Base-by-base conservation (phyloP, 192 early-diverging fungal species). In the Coemansia sp. region DNA sequence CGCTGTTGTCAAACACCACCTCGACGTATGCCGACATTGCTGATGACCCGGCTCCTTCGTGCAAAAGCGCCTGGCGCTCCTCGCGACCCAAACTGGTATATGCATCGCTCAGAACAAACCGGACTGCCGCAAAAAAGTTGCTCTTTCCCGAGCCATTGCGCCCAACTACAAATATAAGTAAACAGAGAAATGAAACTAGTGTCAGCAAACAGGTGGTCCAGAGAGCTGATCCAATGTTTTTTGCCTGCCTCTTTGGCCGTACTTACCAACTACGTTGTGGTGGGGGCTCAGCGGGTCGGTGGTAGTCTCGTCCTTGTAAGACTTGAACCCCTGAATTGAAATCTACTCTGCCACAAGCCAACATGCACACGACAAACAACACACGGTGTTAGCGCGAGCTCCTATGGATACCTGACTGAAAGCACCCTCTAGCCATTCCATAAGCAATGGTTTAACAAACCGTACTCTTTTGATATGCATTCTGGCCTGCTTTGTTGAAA, bases 291-390 rank as follows among this genome's bases (percentile, higher is more conserved):
- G 93, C 4, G 91, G 91, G 33, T 97, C 92, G 39, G 92, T 90
- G 15, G 84, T 81, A 13, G 89, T 95, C 69, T 97, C 93, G 56
- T 99, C 91, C 69, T 94, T 95, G 79, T 98, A 99, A 64, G 93
- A 95, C 78, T 99, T 99, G 85, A 99, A 99, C 40, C 97, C 97
- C 64, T 95, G 92, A 54, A 99, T 99, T 31, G 88, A 85, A 62
- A 98, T 92, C 73, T 77, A 77, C 31, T 9, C 11, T 3, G n/a
- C n/a, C n/a, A n/a, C n/a, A n/a, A n/a, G n/a, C n/a, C n/a, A n/a
- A n/a, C n/a, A n/a, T n/a, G n/a, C 8, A 3, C 18, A 7, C 5
- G 53, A 30, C 19, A 21, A 43, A 14, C 5, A 27, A 36, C 27
- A 2, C 1, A 15, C 22, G 27, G 15, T 13, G 39, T 22, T 21